Percentiles rank a stretch among this genome's conserved stretches.
These are phyloP conservation scores for Aquanectria penicillioides DNA, from an alignment of 2,329 filamentous ascomycete species.

Conservation along the genomic window DNA sequence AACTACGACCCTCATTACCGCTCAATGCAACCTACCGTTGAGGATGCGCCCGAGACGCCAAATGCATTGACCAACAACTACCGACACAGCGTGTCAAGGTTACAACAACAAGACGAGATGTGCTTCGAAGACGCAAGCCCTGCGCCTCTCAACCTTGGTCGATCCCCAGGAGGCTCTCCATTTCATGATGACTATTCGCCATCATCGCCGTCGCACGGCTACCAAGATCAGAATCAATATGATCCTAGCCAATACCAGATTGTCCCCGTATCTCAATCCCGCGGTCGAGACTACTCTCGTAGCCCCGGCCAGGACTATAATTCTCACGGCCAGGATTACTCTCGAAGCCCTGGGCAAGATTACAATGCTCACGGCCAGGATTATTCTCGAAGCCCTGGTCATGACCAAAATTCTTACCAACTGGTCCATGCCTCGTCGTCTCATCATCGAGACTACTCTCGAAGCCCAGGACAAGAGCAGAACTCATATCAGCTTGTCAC, in stretches of 20 bases:
- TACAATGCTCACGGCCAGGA: not conserved
- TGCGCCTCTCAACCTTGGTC: conserved; percentile 56
- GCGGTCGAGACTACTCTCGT: conserved; percentile 8
- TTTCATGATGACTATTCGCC: conserved; percentile 39
- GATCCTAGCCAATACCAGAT: conserved; percentile 32
- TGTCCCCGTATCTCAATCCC: conserved; percentile 13
- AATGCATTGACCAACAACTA: conserved; percentile 39
- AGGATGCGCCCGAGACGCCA: conserved; percentile 69
- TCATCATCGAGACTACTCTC: not conserved
- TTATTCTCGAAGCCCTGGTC: conserved; percentile 9
- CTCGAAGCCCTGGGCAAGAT: not conserved
- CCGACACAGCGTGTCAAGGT: conserved; percentile 36
- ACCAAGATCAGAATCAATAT: conserved; percentile 37
- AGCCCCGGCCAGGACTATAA: conserved; percentile 10
- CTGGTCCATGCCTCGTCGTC: not conserved
- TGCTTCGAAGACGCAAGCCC: conserved; percentile 55
- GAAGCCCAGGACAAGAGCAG: conserved; percentile 9
- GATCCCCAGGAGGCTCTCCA: conserved; percentile 39
- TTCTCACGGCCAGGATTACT: too few species aligned
- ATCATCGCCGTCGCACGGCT: conserved; percentile 31
- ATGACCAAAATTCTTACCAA: conserved; percentile 12
- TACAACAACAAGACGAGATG: conserved; percentile 48
- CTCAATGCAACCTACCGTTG: conserved; percentile 70
- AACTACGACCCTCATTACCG: conserved; percentile 57
- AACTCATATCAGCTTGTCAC: conserved; percentile 5